Percentiles rank a stretch among this genome's conserved stretches.
phyloP scores from a whole-genome alignment of 345 rosid species.

The Populus alba region DNA sequence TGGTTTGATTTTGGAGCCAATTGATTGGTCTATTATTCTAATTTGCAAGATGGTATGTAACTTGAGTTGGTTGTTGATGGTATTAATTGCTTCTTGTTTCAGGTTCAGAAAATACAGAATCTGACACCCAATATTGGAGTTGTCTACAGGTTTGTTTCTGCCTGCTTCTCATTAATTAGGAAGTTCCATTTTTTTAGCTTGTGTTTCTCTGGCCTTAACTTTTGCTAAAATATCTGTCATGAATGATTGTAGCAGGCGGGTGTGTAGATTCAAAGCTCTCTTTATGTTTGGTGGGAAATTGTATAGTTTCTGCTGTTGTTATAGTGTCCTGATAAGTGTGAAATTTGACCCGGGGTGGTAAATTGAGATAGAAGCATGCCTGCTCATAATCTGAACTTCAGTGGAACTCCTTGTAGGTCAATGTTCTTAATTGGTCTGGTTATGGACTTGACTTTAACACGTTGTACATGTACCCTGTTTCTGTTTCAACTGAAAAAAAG shows the following conservation, averaged over 20 bases:
- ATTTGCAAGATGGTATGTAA: too few species aligned
- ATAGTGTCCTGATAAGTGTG: too few species aligned
- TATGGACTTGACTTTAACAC: neutral
- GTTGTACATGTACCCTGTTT: neutral
- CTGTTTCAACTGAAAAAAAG: neutral
- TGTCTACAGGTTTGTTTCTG: constrained; percentile 73
- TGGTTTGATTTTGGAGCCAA: too few species aligned
- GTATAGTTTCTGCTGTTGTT: neutral
- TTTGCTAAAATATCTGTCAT: too few species aligned
- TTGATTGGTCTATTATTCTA: too few species aligned
- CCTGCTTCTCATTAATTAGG: neutral
- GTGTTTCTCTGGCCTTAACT: neutral
- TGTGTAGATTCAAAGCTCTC: too few species aligned
- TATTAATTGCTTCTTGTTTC: constrained; percentile 2
- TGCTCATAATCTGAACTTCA: neutral
- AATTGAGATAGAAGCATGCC: neutral
- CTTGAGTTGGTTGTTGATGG: neutral
- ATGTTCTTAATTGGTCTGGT: neutral
- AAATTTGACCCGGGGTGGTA: neutral
- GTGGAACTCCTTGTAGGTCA: neutral
- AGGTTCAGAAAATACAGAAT: constrained; percentile 91
- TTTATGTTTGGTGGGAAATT: too few species aligned
- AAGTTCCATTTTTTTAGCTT: neutral
- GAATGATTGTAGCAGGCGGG: too few species aligned
- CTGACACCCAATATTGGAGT: constrained; percentile 94